A percentile compares a stretch with the other conserved stretches of the same genome.
phyloP scores from a whole-genome alignment of 192 early-diverging fungal species.

The Blastocladiella britannica region DNA sequence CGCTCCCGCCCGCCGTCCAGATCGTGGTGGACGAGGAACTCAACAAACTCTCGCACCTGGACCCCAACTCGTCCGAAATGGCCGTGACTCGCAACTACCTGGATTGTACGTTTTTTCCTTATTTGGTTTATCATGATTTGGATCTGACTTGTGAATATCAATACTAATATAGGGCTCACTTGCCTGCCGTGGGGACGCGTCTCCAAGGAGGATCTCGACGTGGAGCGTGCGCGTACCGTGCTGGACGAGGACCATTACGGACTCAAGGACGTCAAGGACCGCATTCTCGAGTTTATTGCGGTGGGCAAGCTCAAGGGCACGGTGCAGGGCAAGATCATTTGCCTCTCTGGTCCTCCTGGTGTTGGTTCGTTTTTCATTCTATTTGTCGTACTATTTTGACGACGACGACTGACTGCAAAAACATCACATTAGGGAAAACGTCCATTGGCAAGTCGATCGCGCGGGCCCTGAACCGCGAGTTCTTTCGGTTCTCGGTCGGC shows the following conservation, averaged over 20 bases:
- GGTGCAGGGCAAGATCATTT: conserved; percentile 96
- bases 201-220: conserved; percentile 79
- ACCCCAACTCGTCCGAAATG: conserved; percentile 89
- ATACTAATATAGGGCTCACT: too few species aligned
- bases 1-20: conserved; percentile 73
- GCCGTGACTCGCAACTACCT: conserved; percentile 97
- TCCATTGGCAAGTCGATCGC: conserved; percentile 97
- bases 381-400: too few species aligned
- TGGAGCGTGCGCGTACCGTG: conserved; percentile 60
- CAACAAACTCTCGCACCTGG: conserved; percentile 74
- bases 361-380: too few species aligned
- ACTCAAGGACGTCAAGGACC: conserved; percentile 97
- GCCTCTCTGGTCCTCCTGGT: conserved; percentile 94
- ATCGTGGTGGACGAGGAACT: conserved; percentile 98
- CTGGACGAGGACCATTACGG: conserved; percentile 99
- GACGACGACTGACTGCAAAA: too few species aligned
- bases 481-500: conserved; percentile 92
- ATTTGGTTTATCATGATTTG: too few species aligned
- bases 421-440: conserved; percentile 91
- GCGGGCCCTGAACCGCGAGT: conserved; percentile 76
- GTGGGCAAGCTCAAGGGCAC: conserved; percentile 87
- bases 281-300: conserved; percentile 97
- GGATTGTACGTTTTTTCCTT: too few species aligned
- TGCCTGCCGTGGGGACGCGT: conserved; percentile 90
- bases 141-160: too few species aligned